Evolutionary conservation across 768 basidiomycete species (phyloP), one percentile per base, ranked within the genome.

Genomic region (Termitomyces sp.): DNA sequence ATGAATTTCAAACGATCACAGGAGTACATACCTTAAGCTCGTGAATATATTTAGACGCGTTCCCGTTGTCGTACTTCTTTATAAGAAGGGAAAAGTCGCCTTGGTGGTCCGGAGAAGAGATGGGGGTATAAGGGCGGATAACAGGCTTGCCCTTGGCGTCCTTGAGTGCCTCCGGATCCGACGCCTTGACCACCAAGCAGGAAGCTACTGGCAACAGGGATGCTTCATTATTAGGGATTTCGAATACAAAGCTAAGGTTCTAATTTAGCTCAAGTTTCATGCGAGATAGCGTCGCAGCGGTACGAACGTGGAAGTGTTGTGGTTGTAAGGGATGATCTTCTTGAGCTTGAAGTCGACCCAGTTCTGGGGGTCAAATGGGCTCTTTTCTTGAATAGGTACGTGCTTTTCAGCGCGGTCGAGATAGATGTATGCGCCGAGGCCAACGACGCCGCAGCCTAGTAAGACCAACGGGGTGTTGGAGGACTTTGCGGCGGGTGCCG

Each of bases 41-140:
- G 65, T 86, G 84, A 63, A 99, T 88, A 70, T 94, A 76, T 64
- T 91, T 88, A 38, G 92, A 93, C 63, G 91, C 84, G 62, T 88
- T 85, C 51, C 94, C 94, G 1, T 73, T 82, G 40, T 94, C 88
- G 61, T 88, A 88, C 59, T 84, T 86, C 73, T 98, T 98, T 69
- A 98, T 74, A 59, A 98, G 70, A 59, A 98, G 81, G 12, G 79
- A 77, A 43, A 96, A 70, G 64, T 92, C 86, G 25, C 92, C 94
- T 51, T 83, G 82, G 7, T 76, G 65, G 54, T 94, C 85, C 7
- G 91, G 80, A 0, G 83, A 72, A 20, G 94, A 94, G 60, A 93
- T 83, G 50, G 97, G 94, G 4, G 97, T 99, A 72, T 99, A 99
- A 0, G 97, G 92, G 51, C 94, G 83, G 60, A 88, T 78, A 70